A percentile compares a stretch with the other conserved stretches of the same genome.
Evolutionary conservation across 2,329 filamentous ascomycete species (phyloP).

Genomic region (Apiospora koreana): DNA sequence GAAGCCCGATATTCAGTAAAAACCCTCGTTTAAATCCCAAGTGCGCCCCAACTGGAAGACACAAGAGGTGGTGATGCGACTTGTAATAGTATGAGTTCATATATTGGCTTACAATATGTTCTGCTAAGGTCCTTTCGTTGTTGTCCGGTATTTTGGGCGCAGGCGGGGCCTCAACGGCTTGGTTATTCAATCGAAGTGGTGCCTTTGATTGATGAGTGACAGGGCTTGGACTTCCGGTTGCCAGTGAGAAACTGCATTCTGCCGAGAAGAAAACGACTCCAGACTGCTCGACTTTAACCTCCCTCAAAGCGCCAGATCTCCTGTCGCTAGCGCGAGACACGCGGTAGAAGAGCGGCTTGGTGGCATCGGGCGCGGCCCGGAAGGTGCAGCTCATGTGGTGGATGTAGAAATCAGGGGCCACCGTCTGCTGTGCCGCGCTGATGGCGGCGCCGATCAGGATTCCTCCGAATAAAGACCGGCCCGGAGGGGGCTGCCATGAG

Average conservation of each 20-base stretch:
- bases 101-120: too few species aligned
- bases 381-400: conserved; percentile 12
- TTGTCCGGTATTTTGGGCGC: not conserved
- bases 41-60: too few species aligned
- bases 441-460: conserved; percentile 12
- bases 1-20: too few species aligned
- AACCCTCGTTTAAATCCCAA: too few species aligned
- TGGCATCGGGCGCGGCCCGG: not conserved
- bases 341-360: not conserved
- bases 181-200: not conserved
- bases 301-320: not conserved
- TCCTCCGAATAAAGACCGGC: conserved; percentile 13
- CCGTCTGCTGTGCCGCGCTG: conserved; percentile 11
- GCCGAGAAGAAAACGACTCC: conserved; percentile 3
- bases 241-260: conserved; percentile 9
- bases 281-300: conserved; percentile 5
- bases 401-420: not conserved
- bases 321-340: conserved; percentile 13
- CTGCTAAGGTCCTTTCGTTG: too few species aligned
- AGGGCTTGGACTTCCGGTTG: not conserved
- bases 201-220: not conserved
- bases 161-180: not conserved
- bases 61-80: too few species aligned
- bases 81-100: too few species aligned
- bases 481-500: conserved; percentile 2